A percentile compares a stretch with the other conserved stretches of the same genome.
These are phyloP conservation scores for Biscogniauxia sp. DNA, from an alignment of 2,329 filamentous ascomycete species.

Conservation along the genomic window DNA sequence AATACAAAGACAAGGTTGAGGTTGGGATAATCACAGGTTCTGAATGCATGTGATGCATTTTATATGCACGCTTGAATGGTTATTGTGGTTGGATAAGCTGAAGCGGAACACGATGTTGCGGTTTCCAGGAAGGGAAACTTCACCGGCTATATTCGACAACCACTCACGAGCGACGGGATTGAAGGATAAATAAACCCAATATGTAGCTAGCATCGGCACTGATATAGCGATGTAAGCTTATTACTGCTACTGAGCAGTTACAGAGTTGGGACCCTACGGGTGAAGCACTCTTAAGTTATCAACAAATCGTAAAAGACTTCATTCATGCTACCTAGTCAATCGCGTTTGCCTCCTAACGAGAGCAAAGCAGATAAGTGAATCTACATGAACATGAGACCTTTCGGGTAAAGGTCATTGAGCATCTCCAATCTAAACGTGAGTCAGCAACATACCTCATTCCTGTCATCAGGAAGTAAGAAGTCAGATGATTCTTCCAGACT, in stretches of 20 bases:
- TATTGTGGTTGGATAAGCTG: conserved; percentile 10
- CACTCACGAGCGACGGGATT: conserved; percentile 9
- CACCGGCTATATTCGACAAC: conserved; percentile 19
- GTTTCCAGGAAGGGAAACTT: conserved; percentile 15
- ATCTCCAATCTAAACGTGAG: conserved; percentile 28
- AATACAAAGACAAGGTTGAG: not conserved
- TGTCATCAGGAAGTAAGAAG: conserved; percentile 10
- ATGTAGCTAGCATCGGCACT: conserved; percentile 10
- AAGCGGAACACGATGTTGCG: conserved; percentile 23
- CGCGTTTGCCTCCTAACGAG: conserved; percentile 25
- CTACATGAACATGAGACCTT: conserved; percentile 24
- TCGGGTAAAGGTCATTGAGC: conserved; percentile 17
- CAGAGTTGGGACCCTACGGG: not conserved
- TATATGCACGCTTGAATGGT: conserved; percentile 11
- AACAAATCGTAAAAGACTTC: conserved; percentile 4
- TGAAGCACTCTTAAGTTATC: not conserved
- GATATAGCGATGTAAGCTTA: not conserved
- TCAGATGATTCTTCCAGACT: conserved; percentile 11
- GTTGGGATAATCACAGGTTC: not conserved
- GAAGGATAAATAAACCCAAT: conserved; percentile 1
- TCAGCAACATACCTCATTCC: conserved; percentile 26
- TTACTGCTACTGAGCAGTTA: not conserved
- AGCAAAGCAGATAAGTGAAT: conserved; percentile 16
- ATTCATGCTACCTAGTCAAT: conserved; percentile 26
- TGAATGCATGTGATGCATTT: conserved; percentile 1